A percentile compares a stretch with the other conserved stretches of the same genome.
These are phyloP conservation scores for Oryza coarctata DNA, from an alignment of 176 grass and related monocot species.

Conservation along the genomic window DNA sequence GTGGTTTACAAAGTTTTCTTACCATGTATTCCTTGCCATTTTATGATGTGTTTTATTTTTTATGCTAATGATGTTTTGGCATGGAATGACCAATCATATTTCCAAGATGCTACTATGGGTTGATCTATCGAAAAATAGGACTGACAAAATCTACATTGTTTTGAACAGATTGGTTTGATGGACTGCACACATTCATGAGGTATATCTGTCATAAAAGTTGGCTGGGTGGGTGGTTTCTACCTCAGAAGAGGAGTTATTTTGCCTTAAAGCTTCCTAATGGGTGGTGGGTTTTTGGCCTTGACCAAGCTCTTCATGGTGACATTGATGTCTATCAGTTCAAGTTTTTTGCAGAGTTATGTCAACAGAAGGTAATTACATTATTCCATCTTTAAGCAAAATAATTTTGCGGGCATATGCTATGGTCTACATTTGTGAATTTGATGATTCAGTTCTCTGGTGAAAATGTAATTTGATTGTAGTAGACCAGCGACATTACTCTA, in stretches of 20 bases:
- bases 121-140: not conserved
- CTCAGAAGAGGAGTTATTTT: conserved; percentile 99
- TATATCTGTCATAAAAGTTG: conserved; percentile 96
- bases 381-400: conserved; percentile 12
- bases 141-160: not conserved
- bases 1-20: conserved; percentile 6
- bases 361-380: conserved; percentile 60
- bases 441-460: not conserved
- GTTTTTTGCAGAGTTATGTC: conserved; percentile 91
- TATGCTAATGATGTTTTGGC: conserved; percentile 11
- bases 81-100: conserved; percentile 4
- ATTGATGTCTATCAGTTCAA: conserved; percentile 99
- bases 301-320: conserved; percentile 95
- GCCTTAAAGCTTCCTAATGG: conserved; percentile 90
- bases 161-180: conserved; percentile 98
- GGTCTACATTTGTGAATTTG: not conserved
- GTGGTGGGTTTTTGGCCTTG: conserved; percentile 99
- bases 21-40: conserved; percentile 28
- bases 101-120: not conserved
- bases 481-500: not conserved
- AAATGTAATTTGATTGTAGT: not conserved
- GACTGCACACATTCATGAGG: conserved; percentile 94
- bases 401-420: too few species aligned
- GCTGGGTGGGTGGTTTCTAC: conserved; percentile 97
- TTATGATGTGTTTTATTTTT: not conserved